phyloP scores from a whole-genome alignment of 108 stramenopile species.

The Nitzschia sp. region DNA sequence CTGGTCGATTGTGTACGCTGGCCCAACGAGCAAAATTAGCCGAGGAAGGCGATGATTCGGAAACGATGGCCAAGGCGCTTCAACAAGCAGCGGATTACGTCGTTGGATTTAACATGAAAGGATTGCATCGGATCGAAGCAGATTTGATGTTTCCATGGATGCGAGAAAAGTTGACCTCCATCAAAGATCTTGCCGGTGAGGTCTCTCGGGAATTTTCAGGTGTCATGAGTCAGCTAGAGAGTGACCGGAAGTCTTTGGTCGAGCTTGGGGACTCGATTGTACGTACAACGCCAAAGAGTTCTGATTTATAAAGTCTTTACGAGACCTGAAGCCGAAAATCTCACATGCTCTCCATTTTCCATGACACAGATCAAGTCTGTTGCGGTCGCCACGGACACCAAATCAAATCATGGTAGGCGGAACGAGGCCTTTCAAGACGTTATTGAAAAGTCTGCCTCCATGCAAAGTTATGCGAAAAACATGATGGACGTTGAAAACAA shows the following conservation, averaged over 20 bases:
- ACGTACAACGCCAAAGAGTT: conserved; percentile 7
- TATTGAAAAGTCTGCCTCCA: conserved; percentile 33
- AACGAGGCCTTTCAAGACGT: conserved; percentile 31
- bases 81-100: conserved; percentile 56
- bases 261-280: conserved; percentile 35
- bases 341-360: background rate
- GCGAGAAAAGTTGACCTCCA: conserved; percentile 37
- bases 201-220: conserved; percentile 37
- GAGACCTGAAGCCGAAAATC: too few relatives aligned
- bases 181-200: conserved; percentile 18
- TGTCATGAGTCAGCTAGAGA: conserved; percentile 54
- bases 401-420: background rate
- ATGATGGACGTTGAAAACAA: conserved; percentile 59
- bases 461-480: conserved; percentile 29
- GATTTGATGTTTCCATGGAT: conserved; percentile 73
- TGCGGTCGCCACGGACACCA: background rate
- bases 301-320: too few relatives aligned
- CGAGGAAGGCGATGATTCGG: background rate
- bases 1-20: conserved; percentile 47
- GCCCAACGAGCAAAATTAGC: conserved; percentile 17
- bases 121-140: conserved; percentile 62
- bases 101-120: conserved; percentile 77
- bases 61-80: conserved; percentile 20
- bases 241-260: conserved; percentile 37
- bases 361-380: background rate